Conservation (phyloP, 495 filamentous ascomycete species). For the Tuber indicum region DNA sequence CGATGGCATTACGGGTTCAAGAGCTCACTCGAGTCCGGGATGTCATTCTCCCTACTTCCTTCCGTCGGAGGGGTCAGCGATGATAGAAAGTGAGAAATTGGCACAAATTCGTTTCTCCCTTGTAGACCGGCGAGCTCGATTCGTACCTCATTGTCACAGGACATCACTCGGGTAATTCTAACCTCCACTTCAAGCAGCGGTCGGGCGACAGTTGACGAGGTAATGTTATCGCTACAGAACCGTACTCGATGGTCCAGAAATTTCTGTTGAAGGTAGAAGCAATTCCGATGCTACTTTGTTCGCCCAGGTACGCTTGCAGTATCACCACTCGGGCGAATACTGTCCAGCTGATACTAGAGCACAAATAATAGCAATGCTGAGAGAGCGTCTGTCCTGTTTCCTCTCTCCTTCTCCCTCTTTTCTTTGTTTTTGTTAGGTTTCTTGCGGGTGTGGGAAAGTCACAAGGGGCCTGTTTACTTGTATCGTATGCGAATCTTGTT, state of each 20-base stretch:
- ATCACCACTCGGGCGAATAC: not conserved
- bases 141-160: not conserved
- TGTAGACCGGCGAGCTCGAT: not conserved
- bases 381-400: not conserved
- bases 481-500: not conserved
- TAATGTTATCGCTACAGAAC: not conserved
- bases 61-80: not conserved
- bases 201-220: not conserved
- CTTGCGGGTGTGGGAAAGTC: not conserved
- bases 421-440: not conserved
- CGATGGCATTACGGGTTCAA: not conserved
- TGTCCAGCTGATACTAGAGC: not conserved
- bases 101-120: not conserved
- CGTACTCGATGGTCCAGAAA: not conserved
- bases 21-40: not conserved
- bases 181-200: not conserved
- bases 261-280: not conserved
- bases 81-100: not conserved
- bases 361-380: not conserved
- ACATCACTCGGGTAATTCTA: not conserved
- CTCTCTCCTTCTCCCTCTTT: not conserved
- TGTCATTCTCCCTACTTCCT: not conserved
- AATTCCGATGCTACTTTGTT: not conserved
- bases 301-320: not conserved
- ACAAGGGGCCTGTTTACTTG: too few species aligned